Evolutionary conservation across 1,284 basidiomycete species (phyloP).

Genomic region (Earliella scabrosa): DNA sequence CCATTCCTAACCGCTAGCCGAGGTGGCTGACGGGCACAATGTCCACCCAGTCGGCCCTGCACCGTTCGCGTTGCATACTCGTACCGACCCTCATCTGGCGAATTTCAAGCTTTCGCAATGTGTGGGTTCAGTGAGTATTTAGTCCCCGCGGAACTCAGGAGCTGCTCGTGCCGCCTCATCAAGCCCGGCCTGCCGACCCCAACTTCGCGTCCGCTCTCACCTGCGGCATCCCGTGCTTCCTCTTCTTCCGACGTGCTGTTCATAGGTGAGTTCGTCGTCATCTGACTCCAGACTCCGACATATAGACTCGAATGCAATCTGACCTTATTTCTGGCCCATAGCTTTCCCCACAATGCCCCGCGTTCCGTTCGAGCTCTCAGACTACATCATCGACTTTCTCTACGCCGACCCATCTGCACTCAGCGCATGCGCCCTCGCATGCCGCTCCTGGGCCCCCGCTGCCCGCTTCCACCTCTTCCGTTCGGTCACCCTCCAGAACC

Average conservation of each 20-base stretch:
- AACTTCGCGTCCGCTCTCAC: background rate
- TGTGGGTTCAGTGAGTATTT: constrained; percentile 2
- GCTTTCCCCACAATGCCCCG: constrained; percentile 18
- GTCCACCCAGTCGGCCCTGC: background rate
- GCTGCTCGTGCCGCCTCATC: background rate
- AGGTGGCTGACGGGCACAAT: constrained; percentile 14
- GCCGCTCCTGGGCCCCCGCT: constrained; percentile 40
- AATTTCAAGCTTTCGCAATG: background rate
- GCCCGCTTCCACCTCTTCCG: constrained; percentile 42
- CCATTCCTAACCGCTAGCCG: constrained; percentile 14
- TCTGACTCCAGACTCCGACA: background rate
- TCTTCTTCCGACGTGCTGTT: background rate
- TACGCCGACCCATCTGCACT: constrained; percentile 37
- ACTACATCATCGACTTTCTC: constrained; percentile 42
- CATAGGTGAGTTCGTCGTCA: background rate
- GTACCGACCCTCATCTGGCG: constrained; percentile 4
- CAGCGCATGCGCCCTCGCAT: constrained; percentile 39
- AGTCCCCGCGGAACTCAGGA: background rate
- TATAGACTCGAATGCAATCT: background rate
- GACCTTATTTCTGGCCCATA: background rate
- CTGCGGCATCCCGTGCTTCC: background rate
- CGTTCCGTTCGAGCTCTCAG: constrained; percentile 40
- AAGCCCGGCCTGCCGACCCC: background rate
- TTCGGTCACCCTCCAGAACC: constrained; percentile 28
- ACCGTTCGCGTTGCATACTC: constrained; percentile 1